Evolutionary conservation across 2,329 filamentous ascomycete species (phyloP), one percentile per base, ranked within the genome.

Genomic region (Paecilomyces sp.): DNA sequence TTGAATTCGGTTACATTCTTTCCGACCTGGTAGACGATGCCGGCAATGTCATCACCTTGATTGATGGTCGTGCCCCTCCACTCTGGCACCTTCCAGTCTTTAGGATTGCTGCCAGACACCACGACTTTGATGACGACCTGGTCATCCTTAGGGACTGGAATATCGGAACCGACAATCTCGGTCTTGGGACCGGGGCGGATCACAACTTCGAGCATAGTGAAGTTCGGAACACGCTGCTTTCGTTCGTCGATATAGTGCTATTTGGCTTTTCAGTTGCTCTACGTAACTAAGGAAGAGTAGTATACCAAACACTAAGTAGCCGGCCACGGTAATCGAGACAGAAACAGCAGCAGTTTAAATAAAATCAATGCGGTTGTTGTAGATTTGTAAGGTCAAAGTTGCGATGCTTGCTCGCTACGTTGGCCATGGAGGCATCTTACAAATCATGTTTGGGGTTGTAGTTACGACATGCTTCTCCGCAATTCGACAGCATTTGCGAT

Each of bases 1-100:
- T 78, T 78, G 75, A 86, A 85, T 55, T 81, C 80, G 18, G 72
- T 76, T 1, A 85, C 82, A 28, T 77, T 74, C 3, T 75, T 67
- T 2, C 83, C 83, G 3, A 85, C 78, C 33, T 72, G 68, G 62
- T 82, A 76, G 3, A 85, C 76, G 53, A 77, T 77, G 8, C 80
- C 80, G 0, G 81, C 80, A 54, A 83, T 79, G 63, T 83, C 81
- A 64, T 83, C 80, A 41, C 81, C 81, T 15, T 74, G 70, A 68
- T 83, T 82, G 15, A 64, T 59, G 28, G 53, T 60, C 28, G 13
- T n/a, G n/a, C 58, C 58, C 33, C 30, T 53, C 55, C 55, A 64
- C 28, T 56, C 41, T 15, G 68, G 60, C 22, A 63, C n/a, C 59
- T 71, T 74, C 78, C 79, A 81, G 65, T 81, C 79, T 62, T 81